Base-by-base conservation (phyloP, 75 land plant genomes). In the Cunninghamia lanceolata region DNA sequence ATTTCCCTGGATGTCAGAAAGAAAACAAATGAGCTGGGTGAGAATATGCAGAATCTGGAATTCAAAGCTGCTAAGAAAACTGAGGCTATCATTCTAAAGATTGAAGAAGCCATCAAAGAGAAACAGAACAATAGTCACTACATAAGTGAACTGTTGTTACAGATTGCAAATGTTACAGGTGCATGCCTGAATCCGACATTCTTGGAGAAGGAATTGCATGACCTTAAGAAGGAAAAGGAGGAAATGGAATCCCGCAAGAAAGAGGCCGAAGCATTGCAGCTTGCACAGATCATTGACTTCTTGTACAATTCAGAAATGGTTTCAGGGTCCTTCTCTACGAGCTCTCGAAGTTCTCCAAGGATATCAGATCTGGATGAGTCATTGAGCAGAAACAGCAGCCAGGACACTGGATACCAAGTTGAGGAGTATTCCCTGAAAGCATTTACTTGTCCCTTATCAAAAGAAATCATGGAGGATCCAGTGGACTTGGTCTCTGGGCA, bases 91-190 rank as follows among this genome's bases (percentile, higher is more conserved):
- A 84, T 87, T 36, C 89, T 76, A 40, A 86, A 91, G 86, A 89
- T 93, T 36, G 92, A 91, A 77, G 59, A 46, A 9, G 90, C 89
- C 7, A 86, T 91, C 25, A 85, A 80, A 36, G 86, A 86, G 78
- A 86, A 87, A 10, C 87, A 84, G 30, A 81, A 42, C 16, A 87
- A 89, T 83, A 81, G 83, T 42, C 87, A 93, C 15, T 83, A 82
- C 56, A 88, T 88, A n/a, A 84, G 84, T 39, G 86, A 86, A n/a
- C 82, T 93, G 82, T 88, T 93, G 40, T 10, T 84, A 53, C 90
- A 91, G 87, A 89, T 93, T 73, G 94, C 91, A 45, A 82, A 88
- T 75, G 92, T 88, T 35, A 89, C 90, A 21, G 94, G 94, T 19
- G 89, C 88, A 16, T 82, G 88, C 4, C 43, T 70, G 50, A 88